A percentile compares a stretch with the other conserved stretches of the same genome.
Conservation (phyloP, 2,329 filamentous ascomycete species). For the Aspergillus pseudoviridinutans region DNA sequence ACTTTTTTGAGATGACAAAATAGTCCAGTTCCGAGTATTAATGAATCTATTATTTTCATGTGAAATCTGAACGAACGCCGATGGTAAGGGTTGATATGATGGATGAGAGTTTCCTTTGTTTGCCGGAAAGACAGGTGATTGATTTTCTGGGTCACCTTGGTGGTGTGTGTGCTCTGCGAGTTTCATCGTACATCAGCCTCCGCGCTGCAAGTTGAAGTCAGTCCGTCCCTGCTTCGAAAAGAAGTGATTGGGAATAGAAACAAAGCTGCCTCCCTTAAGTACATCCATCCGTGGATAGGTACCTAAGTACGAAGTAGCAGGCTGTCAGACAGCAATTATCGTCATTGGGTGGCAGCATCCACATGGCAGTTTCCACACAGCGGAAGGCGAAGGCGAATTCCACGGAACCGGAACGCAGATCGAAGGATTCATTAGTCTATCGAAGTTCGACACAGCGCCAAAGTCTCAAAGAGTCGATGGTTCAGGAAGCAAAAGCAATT, state of each 20-base stretch:
- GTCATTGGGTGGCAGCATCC: background rate
- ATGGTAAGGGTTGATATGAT: background rate
- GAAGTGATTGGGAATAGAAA: background rate
- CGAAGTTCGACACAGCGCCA: background rate
- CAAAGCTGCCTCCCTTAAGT: background rate
- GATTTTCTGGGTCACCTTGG: background rate
- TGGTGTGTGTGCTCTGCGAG: background rate
- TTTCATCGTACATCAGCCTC: background rate
- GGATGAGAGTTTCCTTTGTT: background rate
- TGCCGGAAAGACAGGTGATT: background rate
- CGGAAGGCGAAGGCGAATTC: constrained; percentile 1
- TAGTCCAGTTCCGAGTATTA: background rate
- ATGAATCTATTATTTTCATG: background rate
- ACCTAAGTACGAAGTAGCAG: background rate
- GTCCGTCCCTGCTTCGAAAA: background rate
- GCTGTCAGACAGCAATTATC: background rate
- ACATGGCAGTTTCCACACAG: background rate
- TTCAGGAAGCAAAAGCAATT: background rate
- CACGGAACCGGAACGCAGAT: constrained; percentile 8
- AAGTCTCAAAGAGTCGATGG: too few relatives aligned
- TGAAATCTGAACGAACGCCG: background rate
- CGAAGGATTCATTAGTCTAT: background rate
- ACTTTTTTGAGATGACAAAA: background rate
- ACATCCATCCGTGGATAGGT: background rate
- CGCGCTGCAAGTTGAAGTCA: background rate